These are phyloP conservation scores for Bigelowiella natans DNA, from an alignment of 78 protist genomes.

Conservation along the genomic window DNA sequence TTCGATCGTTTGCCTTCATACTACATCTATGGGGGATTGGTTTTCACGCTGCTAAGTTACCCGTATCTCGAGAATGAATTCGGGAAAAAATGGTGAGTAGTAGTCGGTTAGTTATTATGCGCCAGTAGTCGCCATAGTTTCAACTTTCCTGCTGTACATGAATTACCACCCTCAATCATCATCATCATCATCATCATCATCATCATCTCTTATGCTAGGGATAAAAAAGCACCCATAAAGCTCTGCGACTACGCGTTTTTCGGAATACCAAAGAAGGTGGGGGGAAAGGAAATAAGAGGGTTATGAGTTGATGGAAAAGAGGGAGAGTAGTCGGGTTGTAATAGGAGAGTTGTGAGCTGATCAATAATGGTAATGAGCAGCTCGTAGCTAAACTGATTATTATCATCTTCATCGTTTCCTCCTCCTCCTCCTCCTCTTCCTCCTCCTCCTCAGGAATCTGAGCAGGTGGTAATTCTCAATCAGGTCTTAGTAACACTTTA, in stretches of 20 bases:
- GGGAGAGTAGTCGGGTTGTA: not conserved
- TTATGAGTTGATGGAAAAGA: not conserved
- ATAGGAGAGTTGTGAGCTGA: too few species aligned
- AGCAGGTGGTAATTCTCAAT: not conserved
- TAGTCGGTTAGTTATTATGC: too few species aligned
- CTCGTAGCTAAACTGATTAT: too few species aligned
- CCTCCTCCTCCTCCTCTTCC: too few species aligned
- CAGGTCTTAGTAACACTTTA: not conserved
- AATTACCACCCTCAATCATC: too few species aligned
- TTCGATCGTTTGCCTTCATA: not conserved
- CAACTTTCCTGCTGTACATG: too few species aligned
- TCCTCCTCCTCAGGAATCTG: too few species aligned
- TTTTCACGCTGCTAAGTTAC: not conserved
- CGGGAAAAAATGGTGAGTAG: constrained; percentile 3
- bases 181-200: too few species aligned
- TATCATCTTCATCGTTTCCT: too few species aligned
- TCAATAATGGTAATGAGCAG: too few species aligned
- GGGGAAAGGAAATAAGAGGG: not conserved
- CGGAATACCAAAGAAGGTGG: not conserved
- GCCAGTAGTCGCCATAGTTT: too few species aligned
- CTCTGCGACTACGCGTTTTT: not conserved
- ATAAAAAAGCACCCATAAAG: not conserved
- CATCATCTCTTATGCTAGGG: not conserved
- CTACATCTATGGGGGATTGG: not conserved
- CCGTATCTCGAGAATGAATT: not conserved